These are phyloP conservation scores for Leishmania gerbilli DNA, from an alignment of 208 protist species.

Conservation along the genomic window DNA sequence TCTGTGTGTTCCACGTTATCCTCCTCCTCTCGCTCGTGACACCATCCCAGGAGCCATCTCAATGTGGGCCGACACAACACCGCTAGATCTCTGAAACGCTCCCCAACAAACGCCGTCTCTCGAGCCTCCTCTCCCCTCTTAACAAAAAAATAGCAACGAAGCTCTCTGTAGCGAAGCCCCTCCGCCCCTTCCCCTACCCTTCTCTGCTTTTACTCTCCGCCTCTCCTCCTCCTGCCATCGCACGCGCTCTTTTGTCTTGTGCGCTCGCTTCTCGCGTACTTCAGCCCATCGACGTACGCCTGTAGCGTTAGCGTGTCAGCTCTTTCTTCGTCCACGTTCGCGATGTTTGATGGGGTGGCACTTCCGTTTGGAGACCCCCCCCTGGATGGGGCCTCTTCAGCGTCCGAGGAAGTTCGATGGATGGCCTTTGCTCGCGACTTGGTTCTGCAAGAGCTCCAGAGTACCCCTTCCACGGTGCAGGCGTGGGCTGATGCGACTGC, in stretches of 20 bases:
- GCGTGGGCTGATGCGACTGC: constrained; percentile 2
- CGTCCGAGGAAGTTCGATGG: constrained; percentile 1
- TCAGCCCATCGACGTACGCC: no score
- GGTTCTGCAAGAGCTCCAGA: constrained; percentile 16
- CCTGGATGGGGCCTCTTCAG: neutral
- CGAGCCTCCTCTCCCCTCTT: neutral
- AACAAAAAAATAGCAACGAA: no score
- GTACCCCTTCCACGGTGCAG: neutral
- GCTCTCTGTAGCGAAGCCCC: no score
- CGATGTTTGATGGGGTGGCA: constrained; percentile 12
- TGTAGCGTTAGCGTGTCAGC: neutral
- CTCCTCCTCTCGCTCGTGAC: neutral
- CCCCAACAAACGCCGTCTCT: no score
- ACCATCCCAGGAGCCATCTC: neutral
- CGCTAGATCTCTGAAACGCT: no score
- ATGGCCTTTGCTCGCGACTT: constrained; percentile 14
- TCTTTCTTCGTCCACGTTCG: neutral
- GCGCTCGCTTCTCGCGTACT: neutral
- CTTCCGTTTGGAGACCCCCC: constrained; percentile 16
- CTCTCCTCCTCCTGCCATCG: neutral
- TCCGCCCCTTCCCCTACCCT: neutral
- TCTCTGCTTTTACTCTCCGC: neutral
- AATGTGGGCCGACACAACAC: no score
- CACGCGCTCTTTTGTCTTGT: neutral
- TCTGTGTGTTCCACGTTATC: neutral